Evolutionary conservation across 495 filamentous ascomycete genomes (phyloP).

Genomic region (Lophiostoma macrostomum): DNA sequence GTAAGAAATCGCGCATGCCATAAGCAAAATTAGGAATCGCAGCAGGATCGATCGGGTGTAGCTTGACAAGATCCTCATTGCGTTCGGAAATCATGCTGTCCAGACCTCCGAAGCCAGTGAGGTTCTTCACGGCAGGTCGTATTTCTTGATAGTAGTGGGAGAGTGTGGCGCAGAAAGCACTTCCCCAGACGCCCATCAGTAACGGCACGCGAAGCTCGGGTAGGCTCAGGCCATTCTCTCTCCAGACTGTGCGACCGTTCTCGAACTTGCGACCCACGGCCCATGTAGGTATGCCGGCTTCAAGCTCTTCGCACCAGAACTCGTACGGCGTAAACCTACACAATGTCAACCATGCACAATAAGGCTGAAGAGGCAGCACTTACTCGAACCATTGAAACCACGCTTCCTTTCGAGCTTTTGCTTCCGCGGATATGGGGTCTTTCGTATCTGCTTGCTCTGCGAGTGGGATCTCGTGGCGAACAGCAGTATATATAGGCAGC

Average conservation of each 20-base stretch:
- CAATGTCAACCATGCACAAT: too few species aligned
- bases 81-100: conserved; percentile 82
- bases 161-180: conserved; percentile 91
- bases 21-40: conserved; percentile 81
- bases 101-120: conserved; percentile 72
- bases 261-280: conserved; percentile 80
- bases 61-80: conserved; percentile 75
- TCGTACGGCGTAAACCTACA: conserved; percentile 81
- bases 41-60: conserved; percentile 90
- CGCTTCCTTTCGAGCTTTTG: conserved; percentile 64
- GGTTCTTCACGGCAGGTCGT: conserved; percentile 67
- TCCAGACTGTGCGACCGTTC: conserved; percentile 61
- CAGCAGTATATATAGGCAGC: conserved; percentile 89
- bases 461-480: conserved; percentile 91
- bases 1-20: conserved; percentile 72
- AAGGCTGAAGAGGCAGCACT: not conserved
- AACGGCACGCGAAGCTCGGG: conserved; percentile 80
- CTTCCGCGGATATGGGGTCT: conserved; percentile 45
- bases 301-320: conserved; percentile 89
- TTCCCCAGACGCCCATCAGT: conserved; percentile 89
- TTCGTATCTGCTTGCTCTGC: conserved; percentile 36
- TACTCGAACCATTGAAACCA: conserved; percentile 99
- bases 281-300: conserved; percentile 92
- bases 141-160: conserved; percentile 95
- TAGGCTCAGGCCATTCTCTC: conserved; percentile 57